These are phyloP conservation scores for Phytophthora pistaciae DNA, from an alignment of 352 stramenopile genomes.

Conservation along the genomic window DNA sequence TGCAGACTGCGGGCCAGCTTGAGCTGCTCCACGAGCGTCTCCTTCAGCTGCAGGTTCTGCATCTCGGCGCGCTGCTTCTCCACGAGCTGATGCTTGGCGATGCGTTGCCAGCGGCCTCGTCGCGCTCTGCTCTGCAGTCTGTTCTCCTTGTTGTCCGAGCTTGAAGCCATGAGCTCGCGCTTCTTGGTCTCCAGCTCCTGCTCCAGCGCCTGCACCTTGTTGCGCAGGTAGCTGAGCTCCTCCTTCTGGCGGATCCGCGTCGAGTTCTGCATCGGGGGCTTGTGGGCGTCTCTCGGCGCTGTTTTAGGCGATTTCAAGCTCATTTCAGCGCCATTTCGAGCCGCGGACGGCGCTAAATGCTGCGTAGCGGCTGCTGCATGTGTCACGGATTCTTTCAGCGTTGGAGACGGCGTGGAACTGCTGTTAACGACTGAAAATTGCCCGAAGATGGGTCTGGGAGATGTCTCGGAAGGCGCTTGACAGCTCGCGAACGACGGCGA, in stretches of 20 bases:
- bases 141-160: conserved; percentile 11
- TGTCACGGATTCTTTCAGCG: not conserved
- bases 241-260: conserved; percentile 62
- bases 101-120: conserved; percentile 40
- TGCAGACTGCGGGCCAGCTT: conserved; percentile 60
- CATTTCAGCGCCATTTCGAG: conserved; percentile 9
- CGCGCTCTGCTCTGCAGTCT: not conserved
- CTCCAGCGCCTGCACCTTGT: conserved; percentile 55
- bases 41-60: conserved; percentile 44
- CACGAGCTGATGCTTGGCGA: conserved; percentile 44
- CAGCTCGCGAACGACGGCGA: conserved; percentile 3
- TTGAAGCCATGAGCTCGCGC: conserved; percentile 17
- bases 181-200: conserved; percentile 34
- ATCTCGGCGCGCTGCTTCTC: conserved; percentile 43
- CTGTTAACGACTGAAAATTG: conserved; percentile 4
- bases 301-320: not conserved
- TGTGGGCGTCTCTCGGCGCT: not conserved
- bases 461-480: not conserved
- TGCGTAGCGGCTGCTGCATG: not conserved
- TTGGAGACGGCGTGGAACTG: not conserved
- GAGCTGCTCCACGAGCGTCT: conserved; percentile 47
- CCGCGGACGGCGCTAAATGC: not conserved
- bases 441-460: conserved; percentile 8
- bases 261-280: conserved; percentile 56
- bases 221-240: conserved; percentile 60